Evolutionary conservation across 148 eudicot genomes (phyloP).

Genomic region (Nepenthes mirabilis): DNA sequence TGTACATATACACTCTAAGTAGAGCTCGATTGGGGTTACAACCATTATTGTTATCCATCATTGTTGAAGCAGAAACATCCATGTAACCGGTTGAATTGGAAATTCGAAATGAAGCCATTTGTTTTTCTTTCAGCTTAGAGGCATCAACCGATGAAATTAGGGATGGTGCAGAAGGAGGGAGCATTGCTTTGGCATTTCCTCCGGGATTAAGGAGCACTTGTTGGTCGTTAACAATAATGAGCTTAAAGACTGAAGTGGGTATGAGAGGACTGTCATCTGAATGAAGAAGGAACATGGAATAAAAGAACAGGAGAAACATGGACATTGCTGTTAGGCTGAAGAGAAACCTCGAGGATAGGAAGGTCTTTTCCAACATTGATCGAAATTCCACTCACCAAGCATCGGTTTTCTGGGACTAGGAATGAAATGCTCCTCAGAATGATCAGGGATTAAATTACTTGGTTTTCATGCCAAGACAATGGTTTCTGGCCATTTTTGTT

Average conservation of each 20-base stretch:
- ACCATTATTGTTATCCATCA: neutral
- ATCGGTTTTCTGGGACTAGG: constrained; percentile 8
- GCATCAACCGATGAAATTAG: constrained; percentile 4
- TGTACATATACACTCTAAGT: constrained; percentile 77
- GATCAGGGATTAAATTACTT: neutral
- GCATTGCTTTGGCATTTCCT: neutral
- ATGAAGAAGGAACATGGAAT: constrained; percentile 45
- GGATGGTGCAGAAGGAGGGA: constrained; percentile 8
- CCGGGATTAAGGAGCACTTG: constrained; percentile 11
- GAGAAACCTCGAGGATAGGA: constrained; percentile 39
- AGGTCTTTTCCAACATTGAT: constrained; percentile 44
- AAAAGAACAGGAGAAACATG: constrained; percentile 33
- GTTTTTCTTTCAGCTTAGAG: constrained; percentile 3
- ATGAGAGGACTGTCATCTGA: constrained; percentile 31
- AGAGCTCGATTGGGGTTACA: constrained; percentile 37
- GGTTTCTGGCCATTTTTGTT: neutral
- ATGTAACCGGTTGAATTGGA: neutral
- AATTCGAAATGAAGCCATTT: constrained; percentile 6
- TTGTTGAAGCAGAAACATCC: neutral
- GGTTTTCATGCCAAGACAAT: neutral
- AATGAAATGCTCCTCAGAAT: constrained; percentile 1
- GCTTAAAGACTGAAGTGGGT: constrained; percentile 32
- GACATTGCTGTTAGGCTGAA: constrained; percentile 34
- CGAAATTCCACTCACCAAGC: constrained; percentile 11
- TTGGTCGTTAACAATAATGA: constrained; percentile 24